Evolutionary conservation across 345 rosid species (phyloP), one percentile per base, ranked within the genome.

Genomic region (Salix udensis): DNA sequence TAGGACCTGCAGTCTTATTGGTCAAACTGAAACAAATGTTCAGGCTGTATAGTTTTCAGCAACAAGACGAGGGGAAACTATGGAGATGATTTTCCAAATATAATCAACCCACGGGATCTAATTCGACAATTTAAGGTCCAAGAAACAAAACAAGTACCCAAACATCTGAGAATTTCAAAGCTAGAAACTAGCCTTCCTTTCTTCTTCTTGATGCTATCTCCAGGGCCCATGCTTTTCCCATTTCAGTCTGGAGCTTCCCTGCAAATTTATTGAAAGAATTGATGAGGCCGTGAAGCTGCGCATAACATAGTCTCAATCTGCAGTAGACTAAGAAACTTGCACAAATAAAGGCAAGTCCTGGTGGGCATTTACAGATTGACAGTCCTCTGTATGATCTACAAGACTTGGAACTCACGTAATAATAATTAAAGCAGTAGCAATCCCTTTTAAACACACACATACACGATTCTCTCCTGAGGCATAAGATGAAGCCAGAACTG

Each of bases 181-280:
- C 28, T 26, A 50, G 10, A 68, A 53, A 68, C 67, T 55, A 75
- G 21, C 81, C 80, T 24, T 68, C 78, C 60, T 78, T 82, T 79
- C 80, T 86, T 80, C 92, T 90, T 82, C 98, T 92, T 28, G 92
- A 89, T 73, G 83, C 92, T 69, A 94, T 87, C 85, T 94, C 97
- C 11, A 31, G 76, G 2, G 98, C 98, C 97, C 97, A 94, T 69
- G 97, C 94, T 81, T 90, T 92, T 71, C 98, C 97, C 65, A 94
- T 74, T 15, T 94, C 92, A 4, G 97, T 94, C 86, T 89, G 98
- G 70, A 94, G 88, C 82, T 88, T 94, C 55, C 97, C 94, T 93
- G 94, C 73, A 88, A 46, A 77, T 64, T 68, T 36, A 48, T 34
- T 18, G 18, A 14, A 46, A 11, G 16, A 44, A 44, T 44, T 44